phyloP scores from a whole-genome alignment of 495 filamentous ascomycete species.

The Penicillium alfredii region DNA sequence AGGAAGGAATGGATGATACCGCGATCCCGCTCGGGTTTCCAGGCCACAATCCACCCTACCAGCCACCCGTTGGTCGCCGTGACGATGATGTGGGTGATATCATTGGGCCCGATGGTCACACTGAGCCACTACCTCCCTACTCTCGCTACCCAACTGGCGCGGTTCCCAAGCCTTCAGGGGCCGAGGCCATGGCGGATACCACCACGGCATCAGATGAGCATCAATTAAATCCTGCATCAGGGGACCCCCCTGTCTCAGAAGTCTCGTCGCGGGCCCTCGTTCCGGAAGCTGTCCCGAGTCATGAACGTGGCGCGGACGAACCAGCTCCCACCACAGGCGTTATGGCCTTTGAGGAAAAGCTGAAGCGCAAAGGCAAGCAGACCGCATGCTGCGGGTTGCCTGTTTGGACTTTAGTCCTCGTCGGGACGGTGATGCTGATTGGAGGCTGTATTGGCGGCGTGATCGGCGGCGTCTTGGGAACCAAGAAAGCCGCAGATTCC shows the following conservation, averaged over 20 bases:
- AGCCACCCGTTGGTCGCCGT: slow-evolving; percentile 65
- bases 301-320: slow-evolving; percentile 6
- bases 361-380: slow-evolving; percentile 53
- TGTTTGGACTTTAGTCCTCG: slow-evolving; percentile 59
- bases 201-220: slow-evolving; percentile 17
- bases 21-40: slow-evolving; percentile 71
- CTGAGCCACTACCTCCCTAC: slow-evolving; percentile 86
- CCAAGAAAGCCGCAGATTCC: slow-evolving; percentile 33
- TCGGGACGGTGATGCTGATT: slow-evolving; percentile 49
- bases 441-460: slow-evolving; percentile 51
- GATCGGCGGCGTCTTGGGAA: slow-evolving; percentile 53
- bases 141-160: slow-evolving; percentile 66
- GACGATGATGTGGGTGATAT: slow-evolving; percentile 81
- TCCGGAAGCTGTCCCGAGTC: slow-evolving; percentile 9
- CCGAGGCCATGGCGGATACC: slow-evolving; percentile 23
- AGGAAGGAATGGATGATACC: slow-evolving; percentile 40
- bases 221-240: slow-evolving; percentile 13
- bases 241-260: slow-evolving; percentile 36
- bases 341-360: slow-evolving; percentile 47
- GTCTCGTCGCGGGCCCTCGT: slow-evolving; percentile 38
- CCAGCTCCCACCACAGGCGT: slow-evolving; percentile 25
- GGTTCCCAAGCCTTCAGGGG: slow-evolving; percentile 30
- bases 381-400: slow-evolving; percentile 59
- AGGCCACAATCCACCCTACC: slow-evolving; percentile 57
- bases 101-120: slow-evolving; percentile 84